A percentile compares a stretch with the other conserved stretches of the same genome.
Conservation (phyloP, 2,329 filamentous ascomycete species). For the Polychaeton citri region DNA sequence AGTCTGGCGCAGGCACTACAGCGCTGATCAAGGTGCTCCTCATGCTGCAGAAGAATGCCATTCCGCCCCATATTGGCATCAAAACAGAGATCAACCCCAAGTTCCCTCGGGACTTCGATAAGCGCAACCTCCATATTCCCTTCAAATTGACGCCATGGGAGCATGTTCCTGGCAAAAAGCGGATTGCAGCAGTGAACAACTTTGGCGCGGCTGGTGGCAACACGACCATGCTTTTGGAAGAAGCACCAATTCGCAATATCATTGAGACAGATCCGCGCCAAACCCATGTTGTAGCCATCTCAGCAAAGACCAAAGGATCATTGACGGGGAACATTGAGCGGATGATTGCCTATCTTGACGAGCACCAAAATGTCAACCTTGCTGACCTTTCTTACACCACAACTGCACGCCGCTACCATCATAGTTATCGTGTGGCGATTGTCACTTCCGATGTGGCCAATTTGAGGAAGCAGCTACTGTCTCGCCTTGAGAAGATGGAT, state of each 20-base stretch:
- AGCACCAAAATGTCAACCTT: conserved; percentile 38
- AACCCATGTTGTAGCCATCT: conserved; percentile 46
- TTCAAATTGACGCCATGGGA: conserved; percentile 34
- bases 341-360: conserved; percentile 42
- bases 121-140: conserved; percentile 47
- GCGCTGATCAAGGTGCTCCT: conserved; percentile 51
- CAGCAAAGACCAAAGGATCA: conserved; percentile 38
- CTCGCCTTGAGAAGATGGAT: too few species aligned
- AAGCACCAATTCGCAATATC: conserved; percentile 32
- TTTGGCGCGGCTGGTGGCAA: conserved; percentile 62
- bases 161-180: conserved; percentile 12
- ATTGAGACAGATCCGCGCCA: conserved; percentile 36
- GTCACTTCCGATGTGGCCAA: too few species aligned
- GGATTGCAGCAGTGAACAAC: conserved; percentile 46
- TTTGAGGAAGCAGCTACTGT: too few species aligned
- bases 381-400: conserved; percentile 52
- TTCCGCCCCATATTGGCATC: conserved; percentile 57
- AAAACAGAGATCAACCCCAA: conserved; percentile 46
- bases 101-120: conserved; percentile 43
- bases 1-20: conserved; percentile 26
- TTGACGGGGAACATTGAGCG: conserved; percentile 43
- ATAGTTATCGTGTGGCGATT: too few species aligned
- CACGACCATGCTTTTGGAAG: conserved; percentile 52
- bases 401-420: conserved; percentile 48
- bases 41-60: conserved; percentile 49